phyloP scores from a whole-genome alignment of 306 rosid genomes.

The Ochetophila trinervis region DNA sequence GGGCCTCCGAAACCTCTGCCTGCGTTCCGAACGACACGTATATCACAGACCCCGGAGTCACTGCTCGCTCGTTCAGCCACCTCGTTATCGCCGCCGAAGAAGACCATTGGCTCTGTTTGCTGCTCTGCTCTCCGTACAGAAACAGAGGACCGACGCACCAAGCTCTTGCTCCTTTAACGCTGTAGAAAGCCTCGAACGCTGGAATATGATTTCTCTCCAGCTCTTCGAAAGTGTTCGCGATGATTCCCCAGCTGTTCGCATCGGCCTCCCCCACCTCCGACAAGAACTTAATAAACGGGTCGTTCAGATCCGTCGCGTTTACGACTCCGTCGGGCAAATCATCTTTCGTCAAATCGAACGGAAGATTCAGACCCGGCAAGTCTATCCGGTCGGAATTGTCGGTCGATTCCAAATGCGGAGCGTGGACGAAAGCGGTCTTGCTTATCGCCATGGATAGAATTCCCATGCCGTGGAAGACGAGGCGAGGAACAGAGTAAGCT shows the following conservation, averaged over 20 bases:
- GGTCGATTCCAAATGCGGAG: not conserved
- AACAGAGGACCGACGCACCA: constrained; percentile 30
- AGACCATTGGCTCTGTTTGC: not conserved
- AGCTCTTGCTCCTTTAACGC: not conserved
- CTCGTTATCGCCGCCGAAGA: not conserved
- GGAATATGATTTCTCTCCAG: constrained; percentile 14
- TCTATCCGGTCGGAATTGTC: not conserved
- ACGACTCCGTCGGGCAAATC: constrained; percentile 6
- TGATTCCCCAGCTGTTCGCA: constrained; percentile 24
- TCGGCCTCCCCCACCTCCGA: constrained; percentile 14
- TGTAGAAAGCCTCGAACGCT: constrained; percentile 15
- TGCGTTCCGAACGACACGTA: constrained; percentile 28
- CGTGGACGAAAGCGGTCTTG: not conserved
- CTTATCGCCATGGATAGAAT: constrained; percentile 12
- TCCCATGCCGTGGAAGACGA: constrained; percentile 27
- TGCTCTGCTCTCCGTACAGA: not conserved
- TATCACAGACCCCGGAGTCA: not conserved
- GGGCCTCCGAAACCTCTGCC: constrained; percentile 13
- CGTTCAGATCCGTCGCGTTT: not conserved
- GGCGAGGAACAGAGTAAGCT: constrained; percentile 13
- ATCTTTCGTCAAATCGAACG: constrained; percentile 3
- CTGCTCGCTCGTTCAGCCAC: constrained; percentile 13
- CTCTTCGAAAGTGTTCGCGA: constrained; percentile 27
- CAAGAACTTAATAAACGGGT: not conserved
- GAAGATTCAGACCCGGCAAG: constrained; percentile 7